Evolutionary conservation across 306 rosid species (phyloP).

Genomic region (Corylus heterophylla): DNA sequence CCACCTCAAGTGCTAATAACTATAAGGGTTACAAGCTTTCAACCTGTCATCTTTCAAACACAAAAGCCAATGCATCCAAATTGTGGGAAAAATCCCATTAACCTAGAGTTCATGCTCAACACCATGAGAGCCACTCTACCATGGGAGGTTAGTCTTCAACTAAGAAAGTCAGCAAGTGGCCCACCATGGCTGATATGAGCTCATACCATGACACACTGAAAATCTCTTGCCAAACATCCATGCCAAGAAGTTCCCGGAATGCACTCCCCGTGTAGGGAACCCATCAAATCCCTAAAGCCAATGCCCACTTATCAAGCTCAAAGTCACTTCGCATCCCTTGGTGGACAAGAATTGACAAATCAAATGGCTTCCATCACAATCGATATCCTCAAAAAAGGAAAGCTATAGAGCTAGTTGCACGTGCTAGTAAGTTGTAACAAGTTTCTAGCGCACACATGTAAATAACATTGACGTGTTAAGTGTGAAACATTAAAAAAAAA

Average conservation of each 20-base stretch:
- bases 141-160: background rate
- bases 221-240: background rate
- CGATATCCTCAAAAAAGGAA: background rate
- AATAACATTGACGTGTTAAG: too few relatives aligned
- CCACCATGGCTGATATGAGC: background rate
- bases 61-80: too few relatives aligned
- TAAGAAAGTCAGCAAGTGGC: background rate
- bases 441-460: background rate
- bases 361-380: background rate
- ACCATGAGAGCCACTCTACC: background rate
- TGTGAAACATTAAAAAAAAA: too few relatives aligned
- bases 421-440: too few relatives aligned
- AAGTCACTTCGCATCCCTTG: background rate
- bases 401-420: too few relatives aligned
- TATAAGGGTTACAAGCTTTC: background rate
- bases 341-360: background rate
- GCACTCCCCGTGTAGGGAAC: background rate
- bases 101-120: too few relatives aligned
- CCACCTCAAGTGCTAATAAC: conserved; percentile 3
- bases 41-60: background rate
- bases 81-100: too few relatives aligned
- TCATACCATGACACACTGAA: background rate
- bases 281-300: background rate
- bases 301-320: background rate
- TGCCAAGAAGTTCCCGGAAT: background rate